These are phyloP conservation scores for Neurospora intermedia DNA, from an alignment of 495 filamentous ascomycete genomes.

Conservation along the genomic window DNA sequence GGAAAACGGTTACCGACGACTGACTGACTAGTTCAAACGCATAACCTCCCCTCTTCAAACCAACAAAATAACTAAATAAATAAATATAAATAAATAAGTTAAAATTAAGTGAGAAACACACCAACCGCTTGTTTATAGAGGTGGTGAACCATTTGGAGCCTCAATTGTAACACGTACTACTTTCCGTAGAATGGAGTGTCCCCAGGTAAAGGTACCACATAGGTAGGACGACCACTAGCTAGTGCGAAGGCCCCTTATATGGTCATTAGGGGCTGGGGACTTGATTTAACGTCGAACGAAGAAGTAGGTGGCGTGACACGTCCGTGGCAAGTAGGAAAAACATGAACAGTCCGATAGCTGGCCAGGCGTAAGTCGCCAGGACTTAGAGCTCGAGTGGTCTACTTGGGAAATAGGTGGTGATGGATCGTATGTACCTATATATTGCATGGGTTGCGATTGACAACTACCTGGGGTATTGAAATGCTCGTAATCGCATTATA, in stretches of 20 bases:
- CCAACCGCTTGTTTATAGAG: not conserved
- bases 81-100: not conserved
- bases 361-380: not conserved
- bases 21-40: not conserved
- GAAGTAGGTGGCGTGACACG: not conserved
- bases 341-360: not conserved
- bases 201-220: not conserved
- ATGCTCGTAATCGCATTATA: not conserved
- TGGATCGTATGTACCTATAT: not conserved
- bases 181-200: not conserved
- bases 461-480: not conserved
- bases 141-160: not conserved
- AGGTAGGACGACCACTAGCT: not conserved
- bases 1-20: not conserved
- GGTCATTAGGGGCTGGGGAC: not conserved
- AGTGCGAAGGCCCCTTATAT: not conserved
- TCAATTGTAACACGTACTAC: not conserved
- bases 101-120: too few relatives aligned
- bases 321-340: not conserved
- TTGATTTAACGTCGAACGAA: not conserved
- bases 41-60: not conserved
- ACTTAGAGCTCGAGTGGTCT: not conserved
- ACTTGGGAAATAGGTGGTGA: not conserved
- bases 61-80: not conserved
- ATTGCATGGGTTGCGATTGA: not conserved